Evolutionary conservation across 1,284 basidiomycete genomes (phyloP), one percentile per base, ranked within the genome.

Genomic region (Rhodofomes roseus): DNA sequence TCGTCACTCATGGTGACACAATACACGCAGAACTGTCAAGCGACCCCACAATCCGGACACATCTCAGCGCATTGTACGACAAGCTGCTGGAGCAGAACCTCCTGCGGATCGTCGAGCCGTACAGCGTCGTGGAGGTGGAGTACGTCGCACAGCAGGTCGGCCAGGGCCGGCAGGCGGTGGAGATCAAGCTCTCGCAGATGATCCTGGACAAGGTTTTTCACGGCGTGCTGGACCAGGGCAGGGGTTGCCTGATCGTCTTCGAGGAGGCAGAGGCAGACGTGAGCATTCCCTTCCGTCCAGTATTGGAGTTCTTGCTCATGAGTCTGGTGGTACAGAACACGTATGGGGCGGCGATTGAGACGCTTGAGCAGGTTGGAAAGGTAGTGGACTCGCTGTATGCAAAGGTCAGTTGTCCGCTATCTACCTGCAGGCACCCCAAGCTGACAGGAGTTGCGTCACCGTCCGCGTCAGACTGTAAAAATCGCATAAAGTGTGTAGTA

Each of bases 181-280:
- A 99, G 76, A 84, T 89, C 23, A 99, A 98, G 94, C 76, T 99
- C 55, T 95, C 92, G 54, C 96, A 98, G 73, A 98, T 99, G 96
- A 98, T 99, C 64, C 78, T 99, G 44, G 96, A 99, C 75, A 96
- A 96, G 69, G 87, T 96, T 0, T 87, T 99, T 68, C 85, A 94
- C 65, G 96, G 96, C 6, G 95, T 98, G 3, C 79, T 99, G 23
- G 96, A 98, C 72, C 96, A 98, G 74, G 95, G 94, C 20, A 85
- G 92, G 0, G 96, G 96, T 0, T 97, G 95, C 69, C 76, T 98
- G 53, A 80, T 98, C 54, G 88, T 98, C 20, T 98, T 91, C 67
- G 94, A 98, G 60, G 81, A 93, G 70, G 84, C 86, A 0, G 87
- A 91, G 67, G 85, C 86, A 9, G 94, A 97, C 73, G 93, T 93